Base-by-base conservation (phyloP, 2,329 filamentous ascomycete genomes). In the Gaeumannomyces tritici region DNA sequence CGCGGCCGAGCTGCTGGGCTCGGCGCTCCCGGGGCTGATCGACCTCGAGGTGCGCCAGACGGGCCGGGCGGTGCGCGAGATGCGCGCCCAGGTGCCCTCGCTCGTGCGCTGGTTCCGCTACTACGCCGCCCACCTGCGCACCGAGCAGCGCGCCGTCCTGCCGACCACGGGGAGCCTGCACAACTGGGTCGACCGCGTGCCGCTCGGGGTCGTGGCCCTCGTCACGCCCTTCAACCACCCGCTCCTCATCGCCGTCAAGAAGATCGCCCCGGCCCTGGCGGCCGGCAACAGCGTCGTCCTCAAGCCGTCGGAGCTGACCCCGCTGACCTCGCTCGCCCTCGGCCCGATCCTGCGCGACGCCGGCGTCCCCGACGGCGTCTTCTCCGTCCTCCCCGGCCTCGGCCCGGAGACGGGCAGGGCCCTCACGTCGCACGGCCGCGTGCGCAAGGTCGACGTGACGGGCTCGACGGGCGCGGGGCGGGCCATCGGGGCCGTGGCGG, bases 371-470 rank as follows among this genome's bases (percentile, higher is more conserved):
- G 82, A 86, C 62, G 88, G 89, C 66, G 88, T 89, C 24, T 79
- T 90, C 71, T 87, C 83, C 70, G 80, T 90, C 3, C 69, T 88
- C 0, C 80, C 80, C 0, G 85, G 85, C 0, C 76, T 79, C 28
- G 84, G 84, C 1, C 64, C 70, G 0, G 75, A 75, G 1, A 86
- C 83, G 0, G 83, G 83, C 12, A 76, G 74, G n/a, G 77, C 77
- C 0, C 77, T 86, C 4, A 81, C 80, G 15, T 73, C 81, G 31
- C 87, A 82, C 62, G 72, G 73, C 2, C 72, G 79, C 2, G 74
- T 83, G 2, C 76, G 83, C 73, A 91, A 91, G 76, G 82, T 91
- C 63, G 88, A 89, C 67, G 86, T 92, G 68, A 91, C 89, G 51
- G 89, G 89, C 56, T 88, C 87, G n/a, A 91, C 88, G 27, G 75